phyloP scores from a whole-genome alignment of 129 eudicot genomes.

The Kitagawia praeruptora region DNA sequence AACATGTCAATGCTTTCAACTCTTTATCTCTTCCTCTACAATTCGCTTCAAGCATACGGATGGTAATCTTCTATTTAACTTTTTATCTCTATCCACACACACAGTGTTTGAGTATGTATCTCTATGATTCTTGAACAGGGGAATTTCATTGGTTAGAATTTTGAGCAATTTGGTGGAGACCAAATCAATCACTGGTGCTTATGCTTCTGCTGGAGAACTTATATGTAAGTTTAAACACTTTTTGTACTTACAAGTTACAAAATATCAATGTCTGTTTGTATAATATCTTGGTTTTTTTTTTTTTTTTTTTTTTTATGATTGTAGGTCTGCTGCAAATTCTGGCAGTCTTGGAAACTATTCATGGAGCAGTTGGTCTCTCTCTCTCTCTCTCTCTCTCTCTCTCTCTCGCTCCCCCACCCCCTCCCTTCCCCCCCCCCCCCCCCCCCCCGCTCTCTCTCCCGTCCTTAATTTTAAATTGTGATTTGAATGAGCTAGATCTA shows the following conservation, averaged over 20 bases:
- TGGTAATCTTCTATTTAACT: constrained; percentile 35
- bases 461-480: no score
- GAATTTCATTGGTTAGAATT: constrained; percentile 42
- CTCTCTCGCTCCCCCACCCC: neutral
- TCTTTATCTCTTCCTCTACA: constrained; percentile 69
- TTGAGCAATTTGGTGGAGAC: constrained; percentile 34
- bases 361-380: constrained; percentile 65
- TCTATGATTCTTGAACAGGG: constrained; percentile 35
- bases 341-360: constrained; percentile 80
- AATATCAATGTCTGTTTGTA: neutral
- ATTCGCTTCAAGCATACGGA: constrained; percentile 67
- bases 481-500: neutral
- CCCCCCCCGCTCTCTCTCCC: no score
- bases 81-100: neutral
- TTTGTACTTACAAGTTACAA: neutral
- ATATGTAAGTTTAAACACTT: constrained; percentile 42
- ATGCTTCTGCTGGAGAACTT: constrained; percentile 61
- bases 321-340: constrained; percentile 65
- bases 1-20: constrained; percentile 31
- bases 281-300: neutral
- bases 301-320: constrained; percentile 2
- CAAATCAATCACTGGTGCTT: constrained; percentile 51
- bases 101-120: neutral
- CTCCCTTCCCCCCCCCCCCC: neutral
- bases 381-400: neutral